Conservation (phyloP, 2,329 filamentous ascomycete species). For the Beauveria varroae region DNA sequence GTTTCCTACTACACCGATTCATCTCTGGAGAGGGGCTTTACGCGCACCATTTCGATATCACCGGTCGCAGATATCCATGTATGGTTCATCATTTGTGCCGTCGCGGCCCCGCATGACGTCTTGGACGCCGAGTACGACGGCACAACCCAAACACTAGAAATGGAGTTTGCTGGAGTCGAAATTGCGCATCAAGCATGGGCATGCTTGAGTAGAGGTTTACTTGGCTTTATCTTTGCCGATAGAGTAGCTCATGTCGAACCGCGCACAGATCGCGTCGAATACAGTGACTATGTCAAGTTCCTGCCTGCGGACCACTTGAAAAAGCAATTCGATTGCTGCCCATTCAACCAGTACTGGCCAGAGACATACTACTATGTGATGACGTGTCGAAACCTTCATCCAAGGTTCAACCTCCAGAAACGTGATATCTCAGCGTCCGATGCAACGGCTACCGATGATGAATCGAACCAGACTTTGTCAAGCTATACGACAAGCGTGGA, state of each 20-base stretch:
- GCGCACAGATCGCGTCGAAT: background rate
- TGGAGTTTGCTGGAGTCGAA: background rate
- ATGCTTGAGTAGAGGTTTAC: background rate
- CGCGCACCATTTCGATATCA: background rate
- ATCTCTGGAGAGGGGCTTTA: background rate
- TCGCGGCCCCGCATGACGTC: background rate
- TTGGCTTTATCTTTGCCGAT: background rate
- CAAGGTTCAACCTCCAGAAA: background rate
- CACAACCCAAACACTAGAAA: background rate
- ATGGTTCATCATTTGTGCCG: background rate
- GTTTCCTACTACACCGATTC: background rate
- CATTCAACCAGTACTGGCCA: conserved; percentile 5
- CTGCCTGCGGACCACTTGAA: background rate
- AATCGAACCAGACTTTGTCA: background rate
- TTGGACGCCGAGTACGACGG: background rate
- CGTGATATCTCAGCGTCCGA: background rate
- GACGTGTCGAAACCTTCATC: background rate
- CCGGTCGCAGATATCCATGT: background rate
- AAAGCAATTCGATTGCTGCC: background rate
- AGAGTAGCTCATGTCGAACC: background rate
- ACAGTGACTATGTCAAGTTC: background rate
- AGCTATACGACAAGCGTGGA: background rate
- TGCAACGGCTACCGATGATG: background rate
- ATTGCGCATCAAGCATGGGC: background rate
- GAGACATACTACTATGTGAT: background rate